These are phyloP conservation scores for Aechmea fasciata DNA, from an alignment of 176 grass and related monocot genomes.

Conservation along the genomic window DNA sequence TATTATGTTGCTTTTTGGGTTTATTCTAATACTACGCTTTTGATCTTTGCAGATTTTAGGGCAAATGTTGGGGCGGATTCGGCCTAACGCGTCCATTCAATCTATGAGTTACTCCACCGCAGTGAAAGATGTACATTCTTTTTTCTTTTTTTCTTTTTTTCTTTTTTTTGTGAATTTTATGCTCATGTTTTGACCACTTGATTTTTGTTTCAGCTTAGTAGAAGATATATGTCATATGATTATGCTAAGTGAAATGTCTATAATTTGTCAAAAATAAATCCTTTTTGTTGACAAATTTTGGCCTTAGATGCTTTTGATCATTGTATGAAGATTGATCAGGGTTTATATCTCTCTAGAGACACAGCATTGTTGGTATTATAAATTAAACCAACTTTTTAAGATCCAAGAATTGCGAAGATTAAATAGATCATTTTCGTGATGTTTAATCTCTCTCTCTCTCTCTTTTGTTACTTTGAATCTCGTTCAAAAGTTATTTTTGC, in stretches of 20 bases:
- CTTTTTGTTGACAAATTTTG: neutral
- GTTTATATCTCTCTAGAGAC: too few relatives aligned
- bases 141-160: neutral
- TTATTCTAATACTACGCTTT: neutral
- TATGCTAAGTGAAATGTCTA: neutral
- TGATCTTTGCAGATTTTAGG: slow-evolving; percentile 49
- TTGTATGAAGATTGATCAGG: neutral
- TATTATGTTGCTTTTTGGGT: neutral
- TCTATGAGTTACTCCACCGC: slow-evolving; percentile 40
- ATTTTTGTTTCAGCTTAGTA: too few relatives aligned
- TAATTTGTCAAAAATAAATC: neutral
- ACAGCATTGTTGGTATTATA: too few relatives aligned
- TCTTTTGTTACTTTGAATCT: neutral
- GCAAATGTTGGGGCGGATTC: slow-evolving; percentile 46
- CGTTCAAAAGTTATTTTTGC: neutral
- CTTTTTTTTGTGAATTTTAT: neutral
- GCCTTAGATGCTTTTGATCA: neutral
- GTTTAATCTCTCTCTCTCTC: neutral
- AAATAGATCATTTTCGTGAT: too few relatives aligned
- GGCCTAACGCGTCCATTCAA: slow-evolving; percentile 33
- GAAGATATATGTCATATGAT: neutral
- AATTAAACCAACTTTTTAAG: too few relatives aligned
- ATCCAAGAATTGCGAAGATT: too few relatives aligned
- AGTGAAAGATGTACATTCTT: slow-evolving; percentile 53
- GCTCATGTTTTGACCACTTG: too few relatives aligned